These are phyloP conservation scores for Ophiostoma perfectum DNA, from an alignment of 2,329 filamentous ascomycete species.

Conservation along the genomic window DNA sequence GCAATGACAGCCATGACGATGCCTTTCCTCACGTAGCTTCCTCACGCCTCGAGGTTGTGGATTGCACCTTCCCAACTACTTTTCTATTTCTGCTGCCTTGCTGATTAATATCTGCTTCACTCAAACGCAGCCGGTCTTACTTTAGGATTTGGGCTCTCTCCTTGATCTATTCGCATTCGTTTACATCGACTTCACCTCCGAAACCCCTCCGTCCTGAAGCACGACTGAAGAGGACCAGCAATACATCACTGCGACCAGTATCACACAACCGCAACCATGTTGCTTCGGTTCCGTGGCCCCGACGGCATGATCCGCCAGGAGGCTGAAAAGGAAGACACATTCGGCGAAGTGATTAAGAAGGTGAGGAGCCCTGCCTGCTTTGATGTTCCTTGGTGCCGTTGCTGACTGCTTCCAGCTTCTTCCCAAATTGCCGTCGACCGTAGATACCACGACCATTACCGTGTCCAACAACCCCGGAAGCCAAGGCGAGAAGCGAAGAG, in stretches of 20 bases:
- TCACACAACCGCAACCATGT: slow-evolving; percentile 49
- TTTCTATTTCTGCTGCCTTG: neutral
- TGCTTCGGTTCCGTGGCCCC: slow-evolving; percentile 81
- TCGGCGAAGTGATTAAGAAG: slow-evolving; percentile 55
- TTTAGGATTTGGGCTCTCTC: neutral
- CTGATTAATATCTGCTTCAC: neutral
- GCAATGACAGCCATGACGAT: slow-evolving; percentile 7
- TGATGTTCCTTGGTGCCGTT: neutral
- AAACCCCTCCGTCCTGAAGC: neutral
- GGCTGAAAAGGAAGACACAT: slow-evolving; percentile 68
- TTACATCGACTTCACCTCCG: neutral
- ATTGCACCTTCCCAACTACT: neutral
- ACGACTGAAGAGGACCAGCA: neutral
- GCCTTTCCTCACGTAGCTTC: slow-evolving; percentile 1
- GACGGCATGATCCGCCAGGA: slow-evolving; percentile 88
- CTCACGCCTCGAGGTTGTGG: neutral
- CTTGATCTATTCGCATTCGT: neutral
- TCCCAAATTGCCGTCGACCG: slow-evolving; percentile 54
- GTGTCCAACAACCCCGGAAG: slow-evolving; percentile 57
- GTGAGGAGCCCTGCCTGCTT: slow-evolving; percentile 33
- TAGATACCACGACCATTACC: slow-evolving; percentile 55
- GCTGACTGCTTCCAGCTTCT: slow-evolving; percentile 44
- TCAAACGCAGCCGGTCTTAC: neutral
- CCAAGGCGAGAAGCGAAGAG: slow-evolving; percentile 49
- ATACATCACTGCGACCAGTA: neutral